Conservation (phyloP, 1,284 basidiomycete species). For the Pascua guehoae region DNA sequence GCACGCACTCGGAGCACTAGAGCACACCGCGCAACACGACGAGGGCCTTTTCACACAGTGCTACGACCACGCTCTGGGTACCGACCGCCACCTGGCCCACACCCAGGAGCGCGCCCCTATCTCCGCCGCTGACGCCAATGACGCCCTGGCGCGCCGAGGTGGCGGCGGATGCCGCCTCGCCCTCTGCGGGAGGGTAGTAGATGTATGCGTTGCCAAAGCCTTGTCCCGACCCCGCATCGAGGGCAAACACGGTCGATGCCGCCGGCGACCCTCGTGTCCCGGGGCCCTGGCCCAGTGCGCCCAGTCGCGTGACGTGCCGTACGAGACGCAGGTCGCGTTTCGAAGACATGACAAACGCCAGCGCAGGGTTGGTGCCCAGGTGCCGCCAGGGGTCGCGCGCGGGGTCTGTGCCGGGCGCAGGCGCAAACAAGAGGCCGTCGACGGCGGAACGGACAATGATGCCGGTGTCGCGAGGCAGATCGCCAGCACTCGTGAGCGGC, state of each 20-base stretch:
- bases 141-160: constrained; percentile 73
- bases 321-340: constrained; percentile 85
- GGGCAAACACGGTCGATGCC: constrained; percentile 59
- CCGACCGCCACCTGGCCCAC: constrained; percentile 57
- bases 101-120: constrained; percentile 71
- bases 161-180: neutral
- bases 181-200: constrained; percentile 58
- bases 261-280: neutral
- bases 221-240: constrained; percentile 63
- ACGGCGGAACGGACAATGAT: constrained; percentile 73
- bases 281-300: neutral
- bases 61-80: constrained; percentile 56
- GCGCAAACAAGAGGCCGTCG: constrained; percentile 70
- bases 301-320: constrained; percentile 56
- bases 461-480: constrained; percentile 43
- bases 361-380: constrained; percentile 72
- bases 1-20: too few relatives aligned
- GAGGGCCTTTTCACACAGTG: constrained; percentile 72
- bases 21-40: constrained; percentile 59
- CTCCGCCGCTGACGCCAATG: constrained; percentile 62
- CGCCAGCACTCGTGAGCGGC: constrained; percentile 31
- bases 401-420: constrained; percentile 19
- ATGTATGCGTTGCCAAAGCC: constrained; percentile 70
- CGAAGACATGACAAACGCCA: constrained; percentile 89
- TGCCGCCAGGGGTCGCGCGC: constrained; percentile 65